Evolutionary conservation across 306 rosid species (phyloP), one percentile per base, ranked within the genome.

Genomic region (Glycine soja): DNA sequence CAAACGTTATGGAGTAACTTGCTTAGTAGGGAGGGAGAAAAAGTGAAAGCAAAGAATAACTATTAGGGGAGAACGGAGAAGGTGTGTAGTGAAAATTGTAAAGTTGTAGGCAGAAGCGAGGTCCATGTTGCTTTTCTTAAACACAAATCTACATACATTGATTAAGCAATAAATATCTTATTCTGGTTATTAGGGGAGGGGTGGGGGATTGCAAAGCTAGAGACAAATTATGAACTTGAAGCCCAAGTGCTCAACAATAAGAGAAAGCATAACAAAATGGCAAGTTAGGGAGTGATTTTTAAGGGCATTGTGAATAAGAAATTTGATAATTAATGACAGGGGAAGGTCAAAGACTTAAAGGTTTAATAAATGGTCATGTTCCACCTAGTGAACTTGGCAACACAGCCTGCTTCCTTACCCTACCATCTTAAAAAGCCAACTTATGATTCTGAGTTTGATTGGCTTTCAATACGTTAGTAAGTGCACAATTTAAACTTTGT

Each of bases 371-470:
- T 30, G 36, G 36, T 42, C 30, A 24, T 4, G 3, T 34, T 34
- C 38, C 38, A 34, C 38, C 38, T 34, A 34, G 4, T 34, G 4
- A 34, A 34, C 38, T 34, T 3, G 38, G 38, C 38, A 34, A 34
- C 38, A 3, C 4, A 3, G 38, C 38, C 38, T 34, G 38, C 38
- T 34, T 34, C 4, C 38, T 34, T 34, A 34, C 38, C 38, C 4
- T 34, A 24, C 2, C 30, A 24, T 24, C 30, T 24, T 24, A 34
- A 34, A 34, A 4, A 34, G 38, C 38, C 43, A 40, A 56, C 70
- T 74, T 56, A 12, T 43, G 36, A 52, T 45, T 30, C 63, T 62
- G 43, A 36, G 32, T 66, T 72, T 66, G 72, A 74, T 40, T 67
- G 30, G 14, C 42, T 75, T 15, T 0, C n/a, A 56, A 16, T 47